Evolutionary conservation across 352 stramenopile species (phyloP).

Genomic region (Hyaloperonospora arabidopsidis): DNA sequence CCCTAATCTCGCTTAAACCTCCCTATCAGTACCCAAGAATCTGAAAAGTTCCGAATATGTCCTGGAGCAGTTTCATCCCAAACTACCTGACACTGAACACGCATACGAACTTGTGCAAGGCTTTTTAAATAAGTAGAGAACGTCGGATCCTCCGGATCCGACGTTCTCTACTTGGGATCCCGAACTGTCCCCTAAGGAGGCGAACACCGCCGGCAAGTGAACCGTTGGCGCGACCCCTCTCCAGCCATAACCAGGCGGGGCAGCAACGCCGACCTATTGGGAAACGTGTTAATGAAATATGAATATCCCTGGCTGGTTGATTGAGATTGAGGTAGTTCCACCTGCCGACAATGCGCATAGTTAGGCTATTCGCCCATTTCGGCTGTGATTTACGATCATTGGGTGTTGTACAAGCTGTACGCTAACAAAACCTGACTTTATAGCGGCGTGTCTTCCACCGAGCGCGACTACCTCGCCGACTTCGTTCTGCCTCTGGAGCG

Average conservation of each 20-base stretch:
- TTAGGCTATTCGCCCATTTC: slow-evolving; percentile 11
- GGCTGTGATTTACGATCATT: slow-evolving; percentile 15
- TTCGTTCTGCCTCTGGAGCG: slow-evolving; percentile 21
- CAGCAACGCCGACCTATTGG: slow-evolving; percentile 19
- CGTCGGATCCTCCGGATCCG: no score
- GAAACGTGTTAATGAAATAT: no score
- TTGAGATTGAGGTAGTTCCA: slow-evolving; percentile 17
- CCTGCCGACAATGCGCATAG: slow-evolving; percentile 17
- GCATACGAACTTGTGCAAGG: no score
- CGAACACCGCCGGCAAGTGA: slow-evolving; percentile 25
- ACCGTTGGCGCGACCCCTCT: slow-evolving; percentile 16
- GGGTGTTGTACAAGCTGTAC: slow-evolving; percentile 28
- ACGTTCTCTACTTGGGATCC: no score
- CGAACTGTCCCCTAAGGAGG: slow-evolving; percentile 5
- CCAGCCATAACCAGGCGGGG: slow-evolving; percentile 20
- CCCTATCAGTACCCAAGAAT: no score
- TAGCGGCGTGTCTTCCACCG: slow-evolving; percentile 47
- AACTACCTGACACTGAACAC: no score
- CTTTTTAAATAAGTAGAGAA: no score
- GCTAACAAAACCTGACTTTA: slow-evolving; percentile 40
- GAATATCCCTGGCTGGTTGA: slow-evolving; percentile 3
- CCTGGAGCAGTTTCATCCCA: no score
- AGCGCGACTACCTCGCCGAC: slow-evolving; percentile 50
- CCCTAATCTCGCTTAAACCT: no score
- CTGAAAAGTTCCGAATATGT: no score